Base-by-base conservation (phyloP, 345 rosid species). In the Arabidopsis arenosa region DNA sequence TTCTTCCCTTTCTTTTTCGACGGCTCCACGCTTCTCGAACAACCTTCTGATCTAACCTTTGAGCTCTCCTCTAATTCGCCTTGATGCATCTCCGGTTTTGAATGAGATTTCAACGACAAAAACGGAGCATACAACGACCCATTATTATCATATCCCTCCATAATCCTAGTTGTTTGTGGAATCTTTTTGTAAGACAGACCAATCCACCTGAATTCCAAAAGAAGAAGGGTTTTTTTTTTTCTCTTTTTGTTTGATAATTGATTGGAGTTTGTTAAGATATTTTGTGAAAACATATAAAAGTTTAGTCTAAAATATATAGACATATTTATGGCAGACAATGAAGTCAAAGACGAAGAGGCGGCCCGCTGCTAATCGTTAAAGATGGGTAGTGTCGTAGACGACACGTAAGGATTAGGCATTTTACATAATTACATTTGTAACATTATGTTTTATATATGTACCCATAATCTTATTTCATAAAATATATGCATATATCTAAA, bases 1-100 rank as follows among this genome's bases (percentile, higher is more conserved):
- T 87, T 90, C 70, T 90, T 90, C 80, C 85, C 89, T n/a, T 82
- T 86, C 49, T 63, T 82, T 67, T 84, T 88, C 26, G 59, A 79
- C 26, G 59, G 77, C 12, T 66, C 77, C 49, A 21, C 3, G 36
- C 68, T 51, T 43, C 65, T 67, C 14, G 78, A 72, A 2, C 70
- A 15, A 52, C 78, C 81, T 78, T 72, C 81, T 40, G 66, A 12
- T 62, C 43, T 60, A 57, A 12, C 57, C 33, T 77, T 72, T 6
- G 64, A 52, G 12, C 33, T 15, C 5, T 62, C 75, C 53, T 74
- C 79, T 63, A 23, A 23, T 23, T 57, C 15, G 1, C 47, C 60
- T 72, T 35, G 32, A 28, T 40, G 33, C 28, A 73, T 23, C 78
- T 66, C 73, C 11, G 15, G 57, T 4, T 76, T 55, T 33, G 62